These are phyloP conservation scores for Diatrype stigma DNA, from an alignment of 2,329 filamentous ascomycete genomes.

Conservation along the genomic window DNA sequence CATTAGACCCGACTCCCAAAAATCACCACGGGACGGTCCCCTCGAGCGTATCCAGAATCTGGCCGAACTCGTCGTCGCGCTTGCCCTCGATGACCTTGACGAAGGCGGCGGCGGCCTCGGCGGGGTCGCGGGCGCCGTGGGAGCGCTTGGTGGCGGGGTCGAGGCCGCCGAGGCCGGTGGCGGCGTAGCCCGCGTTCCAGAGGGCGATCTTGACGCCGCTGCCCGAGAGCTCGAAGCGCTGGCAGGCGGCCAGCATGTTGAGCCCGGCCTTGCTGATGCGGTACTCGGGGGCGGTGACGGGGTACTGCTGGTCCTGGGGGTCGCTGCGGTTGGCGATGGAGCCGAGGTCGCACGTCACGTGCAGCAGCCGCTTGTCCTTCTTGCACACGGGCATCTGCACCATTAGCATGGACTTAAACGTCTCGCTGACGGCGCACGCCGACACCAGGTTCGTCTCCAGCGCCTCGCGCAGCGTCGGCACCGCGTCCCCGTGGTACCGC, in stretches of 20 bases:
- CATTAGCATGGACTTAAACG: slow-evolving; percentile 12
- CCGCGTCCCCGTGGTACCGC: slow-evolving; percentile 5
- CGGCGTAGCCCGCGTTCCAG: slow-evolving; percentile 13
- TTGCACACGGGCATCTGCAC: slow-evolving; percentile 5
- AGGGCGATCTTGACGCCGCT: slow-evolving; percentile 13
- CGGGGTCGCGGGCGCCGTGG: not conserved
- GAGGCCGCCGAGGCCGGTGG: slow-evolving; percentile 11
- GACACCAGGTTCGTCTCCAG: slow-evolving; percentile 17
- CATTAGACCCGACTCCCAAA: too few species aligned
- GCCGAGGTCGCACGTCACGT: slow-evolving; percentile 15
- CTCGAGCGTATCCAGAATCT: slow-evolving; percentile 1
- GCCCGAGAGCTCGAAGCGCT: slow-evolving; percentile 12
- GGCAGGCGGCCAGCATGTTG: slow-evolving; percentile 17
- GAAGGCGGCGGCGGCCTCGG: not conserved
- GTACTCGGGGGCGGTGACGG: slow-evolving; percentile 8
- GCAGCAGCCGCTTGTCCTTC: slow-evolving; percentile 14
- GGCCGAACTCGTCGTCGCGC: slow-evolving; percentile 1
- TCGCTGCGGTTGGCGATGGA: slow-evolving; percentile 10
- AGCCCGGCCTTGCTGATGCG: slow-evolving; percentile 16
- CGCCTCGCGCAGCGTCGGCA: slow-evolving; percentile 7
- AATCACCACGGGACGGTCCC: slow-evolving; percentile 2
- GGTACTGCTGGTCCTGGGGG: slow-evolving; percentile 5
- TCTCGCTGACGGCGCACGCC: slow-evolving; percentile 9
- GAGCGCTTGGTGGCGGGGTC: slow-evolving; percentile 1
- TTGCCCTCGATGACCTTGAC: slow-evolving; percentile 1